Percentiles rank a stretch among this genome's conserved stretches.
phyloP scores from a whole-genome alignment of 805 yeast genomes.

The Lipomyces anomalus region DNA sequence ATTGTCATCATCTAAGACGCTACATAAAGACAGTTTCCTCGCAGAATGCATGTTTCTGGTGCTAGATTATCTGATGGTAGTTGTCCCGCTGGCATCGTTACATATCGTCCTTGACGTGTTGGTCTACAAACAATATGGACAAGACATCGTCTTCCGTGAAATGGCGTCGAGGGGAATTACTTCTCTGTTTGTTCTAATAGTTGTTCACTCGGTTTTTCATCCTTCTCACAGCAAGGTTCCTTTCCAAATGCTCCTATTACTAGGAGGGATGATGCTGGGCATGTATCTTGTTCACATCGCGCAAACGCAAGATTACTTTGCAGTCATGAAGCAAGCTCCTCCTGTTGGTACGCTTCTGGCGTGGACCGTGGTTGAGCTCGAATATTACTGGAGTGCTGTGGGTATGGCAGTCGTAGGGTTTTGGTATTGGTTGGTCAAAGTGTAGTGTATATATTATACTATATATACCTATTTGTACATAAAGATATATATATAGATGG shows the following conservation, averaged over 20 bases:
- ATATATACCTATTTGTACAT: no score
- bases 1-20: no score
- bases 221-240: constrained; percentile 23
- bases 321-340: constrained; percentile 38
- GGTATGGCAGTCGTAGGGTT: no score
- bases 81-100: constrained; percentile 33
- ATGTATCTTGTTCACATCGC: constrained; percentile 33
- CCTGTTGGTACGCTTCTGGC: constrained; percentile 39
- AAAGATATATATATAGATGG: no score
- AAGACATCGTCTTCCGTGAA: constrained; percentile 22
- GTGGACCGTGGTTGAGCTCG: constrained; percentile 38
- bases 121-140: constrained; percentile 36
- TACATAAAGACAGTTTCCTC: constrained; percentile 4
- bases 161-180: constrained; percentile 20
- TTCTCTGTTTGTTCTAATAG: constrained; percentile 32
- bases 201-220: constrained; percentile 30
- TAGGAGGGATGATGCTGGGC: constrained; percentile 30
- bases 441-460: no score
- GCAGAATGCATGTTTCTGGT: constrained; percentile 28
- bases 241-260: constrained; percentile 25
- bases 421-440: no score
- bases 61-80: constrained; percentile 29
- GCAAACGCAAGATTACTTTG: constrained; percentile 36
- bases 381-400: constrained; percentile 30
- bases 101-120: constrained; percentile 34